These are phyloP conservation scores for Moesziomyces sp. DNA, from an alignment of 1,284 basidiomycete species.

Conservation along the genomic window DNA sequence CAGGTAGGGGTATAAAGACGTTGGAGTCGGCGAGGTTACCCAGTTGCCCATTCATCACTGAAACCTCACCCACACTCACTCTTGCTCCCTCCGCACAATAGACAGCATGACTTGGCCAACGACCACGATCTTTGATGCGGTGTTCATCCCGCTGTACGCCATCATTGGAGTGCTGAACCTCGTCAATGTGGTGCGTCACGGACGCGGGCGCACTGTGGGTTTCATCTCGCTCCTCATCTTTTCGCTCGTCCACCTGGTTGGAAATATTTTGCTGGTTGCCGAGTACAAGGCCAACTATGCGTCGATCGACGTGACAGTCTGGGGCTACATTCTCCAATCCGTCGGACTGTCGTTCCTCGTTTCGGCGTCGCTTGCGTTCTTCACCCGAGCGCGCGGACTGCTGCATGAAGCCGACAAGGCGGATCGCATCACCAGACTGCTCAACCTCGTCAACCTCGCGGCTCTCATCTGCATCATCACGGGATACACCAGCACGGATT, in stretches of 20 bases:
- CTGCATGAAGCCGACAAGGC: neutral
- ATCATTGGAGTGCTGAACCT: constrained; percentile 10
- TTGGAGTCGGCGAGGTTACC: too few relatives aligned
- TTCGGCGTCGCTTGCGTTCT: constrained; percentile 20
- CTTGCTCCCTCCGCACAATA: neutral
- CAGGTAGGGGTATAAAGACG: too few relatives aligned
- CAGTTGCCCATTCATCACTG: too few relatives aligned
- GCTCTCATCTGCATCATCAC: constrained; percentile 30
- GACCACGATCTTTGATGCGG: constrained; percentile 22
- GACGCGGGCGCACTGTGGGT: constrained; percentile 7
- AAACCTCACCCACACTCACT: too few relatives aligned
- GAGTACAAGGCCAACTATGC: constrained; percentile 11
- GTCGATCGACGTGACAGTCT: neutral
- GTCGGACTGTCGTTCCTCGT: constrained; percentile 27
- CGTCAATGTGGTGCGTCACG: constrained; percentile 28
- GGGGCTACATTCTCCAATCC: constrained; percentile 26
- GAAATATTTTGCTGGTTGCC: constrained; percentile 27
- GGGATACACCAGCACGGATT: constrained; percentile 12
- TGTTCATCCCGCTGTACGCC: constrained; percentile 45
- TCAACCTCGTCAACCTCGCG: constrained; percentile 28
- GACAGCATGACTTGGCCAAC: constrained; percentile 35
- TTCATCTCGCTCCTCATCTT: constrained; percentile 38
- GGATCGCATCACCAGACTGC: neutral
- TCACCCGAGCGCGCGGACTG: constrained; percentile 4
- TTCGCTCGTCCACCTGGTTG: constrained; percentile 16